These are phyloP conservation scores for Thelephora terrestris DNA, from an alignment of 1,284 basidiomycete species.

Conservation along the genomic window DNA sequence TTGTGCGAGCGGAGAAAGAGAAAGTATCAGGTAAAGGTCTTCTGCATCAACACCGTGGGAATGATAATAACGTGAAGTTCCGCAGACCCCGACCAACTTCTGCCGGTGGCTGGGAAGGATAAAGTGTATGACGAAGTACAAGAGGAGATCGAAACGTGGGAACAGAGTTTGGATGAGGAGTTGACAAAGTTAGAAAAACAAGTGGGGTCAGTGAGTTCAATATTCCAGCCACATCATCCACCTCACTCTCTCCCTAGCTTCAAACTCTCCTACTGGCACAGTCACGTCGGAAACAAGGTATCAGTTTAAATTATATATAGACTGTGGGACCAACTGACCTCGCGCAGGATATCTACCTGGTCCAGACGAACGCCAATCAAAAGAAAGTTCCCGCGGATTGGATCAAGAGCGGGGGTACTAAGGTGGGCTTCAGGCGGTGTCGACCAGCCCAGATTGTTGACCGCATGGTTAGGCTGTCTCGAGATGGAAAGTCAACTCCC, in stretches of 20 bases:
- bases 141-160: conserved; percentile 57
- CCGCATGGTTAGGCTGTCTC: conserved; percentile 40
- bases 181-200: conserved; percentile 53
- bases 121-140: conserved; percentile 72
- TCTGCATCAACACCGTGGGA: neutral
- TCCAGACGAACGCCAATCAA: conserved; percentile 56
- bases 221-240: conserved; percentile 11
- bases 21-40: neutral
- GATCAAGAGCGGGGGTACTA: conserved; percentile 76
- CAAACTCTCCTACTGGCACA: conserved; percentile 75
- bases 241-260: conserved; percentile 26
- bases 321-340: neutral
- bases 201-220: conserved; percentile 35
- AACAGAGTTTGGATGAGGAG: conserved; percentile 58
- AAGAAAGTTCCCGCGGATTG: conserved; percentile 73
- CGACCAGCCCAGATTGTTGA: neutral
- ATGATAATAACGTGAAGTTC: no score
- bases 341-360: conserved; percentile 74
- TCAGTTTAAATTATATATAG: conserved; percentile 41
- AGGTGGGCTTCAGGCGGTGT: conserved; percentile 35
- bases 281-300: conserved; percentile 47
- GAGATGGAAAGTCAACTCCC: conserved; percentile 70
- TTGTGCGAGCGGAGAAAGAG: conserved; percentile 55
- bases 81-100: conserved; percentile 55
- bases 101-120: conserved; percentile 77